Conservation (phyloP, 1,284 basidiomycete genomes). For the Ceratobasidium sp. region DNA sequence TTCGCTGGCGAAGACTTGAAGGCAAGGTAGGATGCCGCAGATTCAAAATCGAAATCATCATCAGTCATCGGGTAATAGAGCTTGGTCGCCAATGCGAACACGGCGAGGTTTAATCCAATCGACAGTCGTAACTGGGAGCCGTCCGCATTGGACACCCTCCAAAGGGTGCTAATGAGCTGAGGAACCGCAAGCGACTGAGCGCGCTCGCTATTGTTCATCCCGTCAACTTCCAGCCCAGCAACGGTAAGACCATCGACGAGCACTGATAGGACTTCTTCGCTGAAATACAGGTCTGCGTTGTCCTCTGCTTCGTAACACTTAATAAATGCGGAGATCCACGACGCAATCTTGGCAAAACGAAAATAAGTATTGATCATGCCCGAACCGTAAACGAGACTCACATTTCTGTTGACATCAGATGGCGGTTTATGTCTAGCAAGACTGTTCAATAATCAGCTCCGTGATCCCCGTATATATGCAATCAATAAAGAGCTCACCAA, state of each 20-base stretch:
- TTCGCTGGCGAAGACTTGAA: background rate
- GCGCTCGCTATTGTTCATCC: background rate
- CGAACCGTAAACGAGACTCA: background rate
- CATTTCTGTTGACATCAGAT: background rate
- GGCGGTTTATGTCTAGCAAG: background rate
- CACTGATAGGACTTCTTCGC: background rate
- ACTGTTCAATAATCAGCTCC: background rate
- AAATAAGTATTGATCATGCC: too few relatives aligned
- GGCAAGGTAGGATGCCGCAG: background rate
- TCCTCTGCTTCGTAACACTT: background rate
- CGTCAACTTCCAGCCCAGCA: background rate
- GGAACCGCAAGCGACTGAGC: background rate
- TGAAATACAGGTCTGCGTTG: slow-evolving; percentile 1
- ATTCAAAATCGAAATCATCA: background rate
- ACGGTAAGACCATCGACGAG: slow-evolving; percentile 18
- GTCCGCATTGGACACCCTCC: slow-evolving; percentile 11
- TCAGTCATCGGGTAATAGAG: background rate
- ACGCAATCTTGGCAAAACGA: background rate
- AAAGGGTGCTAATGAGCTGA: slow-evolving; percentile 8
- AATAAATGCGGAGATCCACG: slow-evolving; percentile 10
- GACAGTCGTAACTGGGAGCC: slow-evolving; percentile 7
- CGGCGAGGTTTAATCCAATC: slow-evolving; percentile 20
- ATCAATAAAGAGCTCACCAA: background rate
- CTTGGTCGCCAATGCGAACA: background rate
- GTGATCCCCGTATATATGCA: too few relatives aligned